Conservation (phyloP, 1,284 basidiomycete species). For the Cutaneotrichosporon spelunceum region DNA sequence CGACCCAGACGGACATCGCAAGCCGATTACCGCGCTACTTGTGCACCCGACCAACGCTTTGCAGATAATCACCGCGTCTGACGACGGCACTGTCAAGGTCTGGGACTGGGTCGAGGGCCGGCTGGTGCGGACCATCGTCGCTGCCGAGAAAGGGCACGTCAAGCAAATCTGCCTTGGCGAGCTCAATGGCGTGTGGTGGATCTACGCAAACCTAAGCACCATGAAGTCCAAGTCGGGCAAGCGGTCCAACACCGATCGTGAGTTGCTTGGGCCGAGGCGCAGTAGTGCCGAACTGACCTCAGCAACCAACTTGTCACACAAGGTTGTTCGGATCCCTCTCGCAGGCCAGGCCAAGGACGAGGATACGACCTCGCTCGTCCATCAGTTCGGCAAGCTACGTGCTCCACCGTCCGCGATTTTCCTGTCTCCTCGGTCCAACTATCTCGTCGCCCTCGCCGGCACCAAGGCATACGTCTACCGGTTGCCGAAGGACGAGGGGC, state of each 20-base stretch:
- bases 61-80: slow-evolving; percentile 80
- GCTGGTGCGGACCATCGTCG: slow-evolving; percentile 68
- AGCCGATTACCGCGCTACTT: slow-evolving; percentile 68
- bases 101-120: slow-evolving; percentile 92
- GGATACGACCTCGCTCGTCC: slow-evolving; percentile 5
- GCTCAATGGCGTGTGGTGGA: slow-evolving; percentile 38
- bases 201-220: slow-evolving; percentile 33
- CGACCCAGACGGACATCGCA: slow-evolving; percentile 53
- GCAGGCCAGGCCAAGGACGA: slow-evolving; percentile 3
- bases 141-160: slow-evolving; percentile 66
- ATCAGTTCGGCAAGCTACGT: slow-evolving; percentile 37
- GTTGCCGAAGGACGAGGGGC: slow-evolving; percentile 44
- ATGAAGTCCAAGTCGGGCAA: slow-evolving; percentile 25
- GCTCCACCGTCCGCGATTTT: slow-evolving; percentile 52
- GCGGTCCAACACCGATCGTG: slow-evolving; percentile 17
- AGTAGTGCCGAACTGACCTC: neutral
- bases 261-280: neutral
- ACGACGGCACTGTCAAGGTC: slow-evolving; percentile 77
- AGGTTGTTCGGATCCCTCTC: slow-evolving; percentile 29
- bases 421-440: slow-evolving; percentile 67
- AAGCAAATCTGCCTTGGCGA: slow-evolving; percentile 37
- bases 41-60: slow-evolving; percentile 83
- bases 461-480: slow-evolving; percentile 78
- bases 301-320: slow-evolving; percentile 24
- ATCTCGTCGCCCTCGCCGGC: slow-evolving; percentile 75